Evolutionary conservation across 169 alveolate genomes (phyloP).

Genomic region (Plasmodium gaboni): DNA sequence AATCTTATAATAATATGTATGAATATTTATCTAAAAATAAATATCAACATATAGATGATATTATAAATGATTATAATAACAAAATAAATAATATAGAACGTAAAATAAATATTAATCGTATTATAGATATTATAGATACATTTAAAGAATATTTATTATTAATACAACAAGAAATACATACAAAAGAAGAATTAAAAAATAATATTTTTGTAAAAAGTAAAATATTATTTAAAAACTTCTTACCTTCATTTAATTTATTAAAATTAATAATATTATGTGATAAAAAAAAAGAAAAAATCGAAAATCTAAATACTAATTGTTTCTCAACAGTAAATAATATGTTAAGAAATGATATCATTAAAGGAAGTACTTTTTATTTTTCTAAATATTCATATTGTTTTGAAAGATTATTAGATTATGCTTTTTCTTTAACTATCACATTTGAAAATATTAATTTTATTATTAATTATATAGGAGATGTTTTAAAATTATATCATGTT

Average conservation of each 20-base stretch:
- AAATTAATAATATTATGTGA: slow-evolving; percentile 52
- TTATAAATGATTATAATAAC: slow-evolving; percentile 45
- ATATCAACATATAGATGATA: slow-evolving; percentile 29
- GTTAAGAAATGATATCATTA: slow-evolving; percentile 11
- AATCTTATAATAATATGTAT: slow-evolving; percentile 65
- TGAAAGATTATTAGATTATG: slow-evolving; percentile 54
- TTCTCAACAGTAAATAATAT: slow-evolving; percentile 57
- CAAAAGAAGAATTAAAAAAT: slow-evolving; percentile 52
- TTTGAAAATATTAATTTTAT: slow-evolving; percentile 45
- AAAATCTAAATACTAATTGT: slow-evolving; percentile 35
- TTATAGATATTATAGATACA: slow-evolving; percentile 51
- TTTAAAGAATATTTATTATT: slow-evolving; percentile 45
- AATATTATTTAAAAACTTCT: slow-evolving; percentile 49
- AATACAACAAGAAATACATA: slow-evolving; percentile 26
- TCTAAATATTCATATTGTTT: slow-evolving; percentile 67
- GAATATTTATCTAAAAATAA: slow-evolving; percentile 32
- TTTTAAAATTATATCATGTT: slow-evolving; percentile 28
- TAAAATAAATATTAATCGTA: slow-evolving; percentile 36
- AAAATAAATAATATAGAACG: slow-evolving; percentile 12
- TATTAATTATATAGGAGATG: slow-evolving; percentile 53
- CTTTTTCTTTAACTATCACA: slow-evolving; percentile 35
- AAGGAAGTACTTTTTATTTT: slow-evolving; percentile 31
- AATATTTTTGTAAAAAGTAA: slow-evolving; percentile 34
- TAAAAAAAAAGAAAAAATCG: slow-evolving; percentile 61
- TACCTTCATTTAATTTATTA: slow-evolving; percentile 60